Evolutionary conservation across 139 green algal genomes (phyloP), one percentile per base, ranked within the genome.

Genomic region (Micractinium conductrix): DNA sequence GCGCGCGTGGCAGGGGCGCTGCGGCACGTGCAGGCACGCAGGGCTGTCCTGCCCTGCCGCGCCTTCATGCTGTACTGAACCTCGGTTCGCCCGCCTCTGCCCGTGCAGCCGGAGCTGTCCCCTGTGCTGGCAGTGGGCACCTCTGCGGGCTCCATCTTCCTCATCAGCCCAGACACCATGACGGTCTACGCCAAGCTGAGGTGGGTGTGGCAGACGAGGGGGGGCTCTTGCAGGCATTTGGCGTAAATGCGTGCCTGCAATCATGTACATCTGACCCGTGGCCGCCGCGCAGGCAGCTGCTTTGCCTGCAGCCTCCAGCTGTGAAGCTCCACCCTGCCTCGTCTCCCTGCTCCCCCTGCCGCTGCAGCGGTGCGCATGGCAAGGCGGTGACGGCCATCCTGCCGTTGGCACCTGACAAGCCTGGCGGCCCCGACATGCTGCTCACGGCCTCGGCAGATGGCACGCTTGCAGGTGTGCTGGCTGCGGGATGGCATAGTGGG

Each of bases 91-190:
- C 5, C 37, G 10, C 5, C 2, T 30, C 62, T 38, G 28, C 17
- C 43, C 10, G 4, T 70, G 74, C 76, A 82, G 76, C 76, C 83
- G 21, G 42, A 84, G 30, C 63, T 91, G 53, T 70, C 42, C 26
- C 87, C 91, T 6, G 74, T 94, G 28, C 68, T 94, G 74, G 91
- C 90, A 33, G 88, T 94, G 37, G 91, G 91, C 12, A 90, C 87
- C 3, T 84, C 85, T 2, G 79, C 62, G 38, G 91, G 91, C 48
- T 45, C 58, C 6, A 93, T 91, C 65, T 89, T 87, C 75, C 73
- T 94, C 22, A 43, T 94, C 38, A 85, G 60, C 70, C 67, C 44
- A 17, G 62, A 69, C 40, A 80, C 45, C 33, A 44, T 74, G 70
- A 85, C 85, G 35, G 72, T 92, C 4, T 90, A 87, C 74, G 89